Conservation (phyloP, 805 yeast genomes). For the Scheffersomyces ergatensis region DNA sequence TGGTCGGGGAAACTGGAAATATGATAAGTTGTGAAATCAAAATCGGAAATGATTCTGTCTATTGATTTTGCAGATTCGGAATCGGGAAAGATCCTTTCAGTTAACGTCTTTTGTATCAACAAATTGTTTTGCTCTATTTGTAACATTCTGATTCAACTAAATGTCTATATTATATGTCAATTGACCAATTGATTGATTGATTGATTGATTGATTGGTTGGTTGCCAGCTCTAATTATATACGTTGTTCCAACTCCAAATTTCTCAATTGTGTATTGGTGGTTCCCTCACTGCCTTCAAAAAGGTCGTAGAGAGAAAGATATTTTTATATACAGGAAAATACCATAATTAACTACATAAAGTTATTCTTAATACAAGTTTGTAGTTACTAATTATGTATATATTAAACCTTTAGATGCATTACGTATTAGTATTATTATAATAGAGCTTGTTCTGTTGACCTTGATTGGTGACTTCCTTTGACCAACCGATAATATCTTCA, state of each 20-base stretch:
- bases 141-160: constrained; percentile 59
- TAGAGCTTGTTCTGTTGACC: not conserved
- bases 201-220: no score
- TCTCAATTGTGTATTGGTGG: no score
- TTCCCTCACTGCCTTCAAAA: no score
- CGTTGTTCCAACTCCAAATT: no score
- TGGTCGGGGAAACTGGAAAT: constrained; percentile 77
- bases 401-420: no score
- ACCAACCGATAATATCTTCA: constrained; percentile 91
- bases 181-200: no score
- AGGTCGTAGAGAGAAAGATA: no score
- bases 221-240: no score
- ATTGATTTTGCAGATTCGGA: constrained; percentile 47
- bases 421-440: not conserved
- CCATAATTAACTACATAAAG: no score
- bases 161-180: not conserved
- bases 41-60: constrained; percentile 90
- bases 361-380: no score
- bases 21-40: constrained; percentile 94
- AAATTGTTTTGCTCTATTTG: constrained; percentile 83
- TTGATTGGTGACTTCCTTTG: constrained; percentile 47
- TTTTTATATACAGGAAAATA: no score
- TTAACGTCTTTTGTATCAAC: constrained; percentile 75
- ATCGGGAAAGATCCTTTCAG: constrained; percentile 57
- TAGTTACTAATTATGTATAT: no score